Evolutionary conservation across 1,284 basidiomycete species (phyloP).

Genomic region (Exobasidium rhododendri): DNA sequence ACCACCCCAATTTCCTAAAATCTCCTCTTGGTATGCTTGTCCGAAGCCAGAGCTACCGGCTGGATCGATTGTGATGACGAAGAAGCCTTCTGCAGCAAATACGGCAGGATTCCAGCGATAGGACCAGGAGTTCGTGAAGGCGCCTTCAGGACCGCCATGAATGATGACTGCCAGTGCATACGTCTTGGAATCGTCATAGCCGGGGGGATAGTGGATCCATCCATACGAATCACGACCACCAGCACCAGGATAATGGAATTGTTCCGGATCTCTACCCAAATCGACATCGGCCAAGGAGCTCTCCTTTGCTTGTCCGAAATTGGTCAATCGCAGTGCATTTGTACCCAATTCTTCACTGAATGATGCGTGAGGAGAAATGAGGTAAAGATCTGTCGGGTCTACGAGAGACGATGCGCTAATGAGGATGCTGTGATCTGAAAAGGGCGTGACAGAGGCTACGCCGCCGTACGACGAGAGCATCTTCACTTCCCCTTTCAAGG

Average conservation of each 20-base stretch:
- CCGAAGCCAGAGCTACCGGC: conserved; percentile 41
- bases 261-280: conserved; percentile 27
- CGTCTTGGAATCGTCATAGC: conserved; percentile 17
- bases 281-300: conserved; percentile 20
- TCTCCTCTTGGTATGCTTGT: conserved; percentile 34
- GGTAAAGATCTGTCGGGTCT: conserved; percentile 25
- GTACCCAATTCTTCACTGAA: background rate
- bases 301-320: background rate
- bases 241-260: conserved; percentile 24
- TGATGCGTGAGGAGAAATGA: background rate
- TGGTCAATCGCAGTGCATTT: conserved; percentile 10
- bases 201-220: conserved; percentile 28
- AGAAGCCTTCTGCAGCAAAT: conserved; percentile 37
- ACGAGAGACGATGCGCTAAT: conserved; percentile 8
- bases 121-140: conserved; percentile 39
- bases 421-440: background rate
- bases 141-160: conserved; percentile 46
- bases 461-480: conserved; percentile 13
- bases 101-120: conserved; percentile 40
- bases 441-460: conserved; percentile 9
- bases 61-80: conserved; percentile 38
- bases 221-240: conserved; percentile 23
- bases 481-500: conserved; percentile 10
- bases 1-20: conserved; percentile 42
- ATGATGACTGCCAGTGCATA: conserved; percentile 30